Conservation (phyloP, 208 protist species). For the Endotrypanum monterogeii region DNA sequence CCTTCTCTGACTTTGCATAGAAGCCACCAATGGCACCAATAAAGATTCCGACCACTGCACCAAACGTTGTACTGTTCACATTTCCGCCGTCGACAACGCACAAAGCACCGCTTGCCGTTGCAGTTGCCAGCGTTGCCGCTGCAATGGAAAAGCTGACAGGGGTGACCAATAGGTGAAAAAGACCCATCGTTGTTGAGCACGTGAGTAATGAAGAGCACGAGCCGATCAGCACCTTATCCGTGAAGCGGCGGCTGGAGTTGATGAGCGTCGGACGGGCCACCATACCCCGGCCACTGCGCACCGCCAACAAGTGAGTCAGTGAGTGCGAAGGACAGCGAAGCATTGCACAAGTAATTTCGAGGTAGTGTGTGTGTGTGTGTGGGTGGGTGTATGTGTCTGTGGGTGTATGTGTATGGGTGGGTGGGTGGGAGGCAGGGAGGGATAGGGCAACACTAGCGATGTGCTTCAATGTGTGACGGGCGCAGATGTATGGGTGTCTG, state of each 20-base stretch:
- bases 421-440: no score
- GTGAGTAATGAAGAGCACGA: slow-evolving; percentile 60
- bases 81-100: slow-evolving; percentile 80
- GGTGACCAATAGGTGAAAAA: slow-evolving; percentile 89
- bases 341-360: slow-evolving; percentile 4
- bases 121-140: slow-evolving; percentile 62
- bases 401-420: no score
- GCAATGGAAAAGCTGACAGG: slow-evolving; percentile 64
- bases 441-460: neutral
- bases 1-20: slow-evolving; percentile 87
- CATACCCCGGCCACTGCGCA: slow-evolving; percentile 1
- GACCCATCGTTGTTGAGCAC: slow-evolving; percentile 58
- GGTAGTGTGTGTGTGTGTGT: neutral
- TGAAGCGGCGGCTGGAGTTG: slow-evolving; percentile 36
- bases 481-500: neutral
- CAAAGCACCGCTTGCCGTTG: slow-evolving; percentile 65
- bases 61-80: slow-evolving; percentile 71
- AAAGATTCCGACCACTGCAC: slow-evolving; percentile 79
- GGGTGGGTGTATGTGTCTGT: no score
- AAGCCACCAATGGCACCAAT: slow-evolving; percentile 82
- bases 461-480: neutral
- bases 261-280: slow-evolving; percentile 9
- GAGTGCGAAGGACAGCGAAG: slow-evolving; percentile 23
- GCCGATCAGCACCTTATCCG: slow-evolving; percentile 86
- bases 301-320: neutral